Percentiles rank a stretch among this genome's conserved stretches.
These are phyloP conservation scores for Solanum chacoense DNA, from an alignment of 305 asterid species.

Conservation along the genomic window DNA sequence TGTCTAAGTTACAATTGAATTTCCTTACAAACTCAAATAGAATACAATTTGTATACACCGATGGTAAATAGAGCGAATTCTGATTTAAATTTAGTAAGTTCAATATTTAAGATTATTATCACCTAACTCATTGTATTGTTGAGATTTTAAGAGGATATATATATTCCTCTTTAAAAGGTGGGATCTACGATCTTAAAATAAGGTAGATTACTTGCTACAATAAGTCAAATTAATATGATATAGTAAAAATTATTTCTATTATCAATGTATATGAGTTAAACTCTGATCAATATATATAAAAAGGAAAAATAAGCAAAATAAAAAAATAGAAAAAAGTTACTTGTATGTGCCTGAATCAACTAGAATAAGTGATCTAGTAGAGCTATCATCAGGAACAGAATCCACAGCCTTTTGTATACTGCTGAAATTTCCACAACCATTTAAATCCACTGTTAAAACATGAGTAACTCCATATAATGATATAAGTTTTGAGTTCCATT, in stretches of 20 bases:
- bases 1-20: background rate
- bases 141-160: background rate
- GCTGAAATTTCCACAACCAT: constrained; percentile 68
- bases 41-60: background rate
- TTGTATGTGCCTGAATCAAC: constrained; percentile 65
- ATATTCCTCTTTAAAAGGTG: background rate
- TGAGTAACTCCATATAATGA: constrained; percentile 25
- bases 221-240: background rate
- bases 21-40: background rate
- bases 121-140: background rate
- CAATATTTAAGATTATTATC: background rate
- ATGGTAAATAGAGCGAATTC: background rate
- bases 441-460: constrained; percentile 50
- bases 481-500: constrained; percentile 46
- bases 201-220: background rate
- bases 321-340: constrained; percentile 5
- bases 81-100: background rate
- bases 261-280: background rate
- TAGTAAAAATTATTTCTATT: background rate
- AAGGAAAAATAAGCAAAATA: background rate
- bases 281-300: background rate
- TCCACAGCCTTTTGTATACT: constrained; percentile 70
- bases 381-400: constrained; percentile 45
- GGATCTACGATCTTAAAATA: background rate
- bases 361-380: constrained; percentile 39